phyloP scores from a whole-genome alignment of 345 rosid genomes.

The Mallotus nudiflorus region DNA sequence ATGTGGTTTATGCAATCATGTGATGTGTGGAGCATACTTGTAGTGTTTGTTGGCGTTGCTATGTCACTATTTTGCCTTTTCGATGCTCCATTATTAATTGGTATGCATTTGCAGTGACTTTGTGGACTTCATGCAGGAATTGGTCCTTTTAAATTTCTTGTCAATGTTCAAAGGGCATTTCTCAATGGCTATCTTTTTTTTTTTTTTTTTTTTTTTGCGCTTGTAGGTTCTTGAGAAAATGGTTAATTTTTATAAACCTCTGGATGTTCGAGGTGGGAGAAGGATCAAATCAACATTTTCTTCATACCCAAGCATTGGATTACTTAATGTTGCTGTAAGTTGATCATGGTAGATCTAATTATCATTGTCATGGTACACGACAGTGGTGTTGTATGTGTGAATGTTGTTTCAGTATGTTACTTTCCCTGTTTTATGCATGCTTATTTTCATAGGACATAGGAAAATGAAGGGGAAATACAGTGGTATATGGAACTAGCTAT shows the following conservation, averaged over 20 bases:
- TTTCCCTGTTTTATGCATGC: too few relatives aligned
- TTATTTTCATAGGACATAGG: neutral
- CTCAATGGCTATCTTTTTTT: slow-evolving; percentile 10
- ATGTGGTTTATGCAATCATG: neutral
- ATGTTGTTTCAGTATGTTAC: neutral
- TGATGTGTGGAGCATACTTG: neutral
- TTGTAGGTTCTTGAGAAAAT: slow-evolving; percentile 67
- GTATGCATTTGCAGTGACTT: neutral
- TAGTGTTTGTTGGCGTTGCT: neutral
- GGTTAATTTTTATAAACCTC: slow-evolving; percentile 51
- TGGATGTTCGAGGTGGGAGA: slow-evolving; percentile 22
- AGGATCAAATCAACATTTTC: slow-evolving; percentile 36
- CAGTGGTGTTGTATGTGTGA: neutral
- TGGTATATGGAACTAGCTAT: neutral
- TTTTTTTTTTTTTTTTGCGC: too few relatives aligned
- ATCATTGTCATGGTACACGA: neutral
- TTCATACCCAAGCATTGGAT: slow-evolving; percentile 58
- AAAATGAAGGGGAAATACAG: neutral
- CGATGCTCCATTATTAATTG: neutral
- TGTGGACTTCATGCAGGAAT: neutral
- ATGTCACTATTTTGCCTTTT: neutral
- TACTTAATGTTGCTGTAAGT: slow-evolving; percentile 89
- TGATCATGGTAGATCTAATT: neutral
- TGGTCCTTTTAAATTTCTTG: neutral
- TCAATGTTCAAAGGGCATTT: slow-evolving; percentile 3